Evolutionary conservation across 2,329 filamentous ascomycete genomes (phyloP), one percentile per base, ranked within the genome.

Genomic region (Cercospora canescens): DNA sequence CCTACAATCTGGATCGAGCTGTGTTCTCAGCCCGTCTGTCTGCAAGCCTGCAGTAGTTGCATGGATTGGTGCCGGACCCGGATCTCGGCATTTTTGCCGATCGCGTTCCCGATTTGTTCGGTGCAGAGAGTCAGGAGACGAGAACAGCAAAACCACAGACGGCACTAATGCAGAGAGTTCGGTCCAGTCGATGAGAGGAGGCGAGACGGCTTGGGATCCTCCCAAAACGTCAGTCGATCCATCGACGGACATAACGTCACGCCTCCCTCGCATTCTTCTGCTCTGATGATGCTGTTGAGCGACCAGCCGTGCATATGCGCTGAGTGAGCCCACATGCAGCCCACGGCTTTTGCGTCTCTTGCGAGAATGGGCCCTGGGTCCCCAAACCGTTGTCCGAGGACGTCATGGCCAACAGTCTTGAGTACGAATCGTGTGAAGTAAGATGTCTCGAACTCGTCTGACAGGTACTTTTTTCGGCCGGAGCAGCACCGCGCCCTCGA

Each of bases 251-350:
- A 52, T 16, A 8, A 16, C 24, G 45, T 52, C 45, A 52, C 45
- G 21, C 24, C 12, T 52, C 21, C 45, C 45, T 52, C 24, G 12
- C 24, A 16, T 30, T 16, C 24, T 24, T 26, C n/a, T 52, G 45
- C 14, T 56, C 28, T 16, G 4, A 32, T 32, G 52, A 28, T 30
- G 52, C 21, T 56, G 52, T n/a, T 3, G 32, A 35, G 52, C 28
- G 52, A 56, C 28, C n/a, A 35, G 52, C 11, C 52, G 24, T 56
- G 52, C 52, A 56, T 56, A 56, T 56, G 52, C 52, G 52, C 52
- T 56, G 52, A 56, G 52, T 56, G 32, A 56, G 30, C 52, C 16
- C 18, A 30, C 28, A 56, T 56, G 32, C 32, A 32, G 32, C 28
- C 28, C 52, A 56, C 30, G 52, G 52, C 52, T 21, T 56, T 56